Base-by-base conservation (phyloP, 768 basidiomycete species). In the Naganishia kalamii region DNA sequence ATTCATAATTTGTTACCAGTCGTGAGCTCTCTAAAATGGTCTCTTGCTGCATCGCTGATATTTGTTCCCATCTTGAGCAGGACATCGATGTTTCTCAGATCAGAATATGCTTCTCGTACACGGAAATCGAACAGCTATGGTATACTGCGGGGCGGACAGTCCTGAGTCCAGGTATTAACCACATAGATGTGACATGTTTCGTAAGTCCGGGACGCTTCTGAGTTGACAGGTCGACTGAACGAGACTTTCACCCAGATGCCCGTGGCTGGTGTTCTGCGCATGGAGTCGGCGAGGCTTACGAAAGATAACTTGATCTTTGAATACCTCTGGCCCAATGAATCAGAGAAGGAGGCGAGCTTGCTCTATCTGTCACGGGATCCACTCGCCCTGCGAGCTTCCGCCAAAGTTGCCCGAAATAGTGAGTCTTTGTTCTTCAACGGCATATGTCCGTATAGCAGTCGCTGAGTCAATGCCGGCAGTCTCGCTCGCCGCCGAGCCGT, bases 21-120 rank as follows among this genome's bases (percentile, higher is more conserved):
- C 78, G 33, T 97, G 91, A 72, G 77, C 78, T 41, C 75, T 94
- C 25, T 87, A 89, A 33, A 89, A 89, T 70, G 92, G 93, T 75
- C 76, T 87, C 79, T 25, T 11, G 60, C 30, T 51, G 25, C 46
- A n/a, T 40, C 37, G 23, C 37, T 57, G 23, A 40, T 10, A 17
- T n/a, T 8, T 15, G 44, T 29, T 32, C 23, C 19, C 43, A 21
- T 1, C 1, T 43, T 13, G 3, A 25, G 70, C 65, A 63, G 70
- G 50, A 49, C 62, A 57, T 60, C 23, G 25, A 50, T 12, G 1
- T 76, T 79, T 7, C 65, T 66, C 83, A 85, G 73, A 79, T 92
- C 23, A 81, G 79, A 46, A 79, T 90, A 33, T 80, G 78, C n/a
- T 78, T 90, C 19, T 73, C 80, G 7, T 88, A 88, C 4, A 80